Base-by-base conservation (phyloP, 768 basidiomycete genomes). In the Tremella mesenterica region DNA sequence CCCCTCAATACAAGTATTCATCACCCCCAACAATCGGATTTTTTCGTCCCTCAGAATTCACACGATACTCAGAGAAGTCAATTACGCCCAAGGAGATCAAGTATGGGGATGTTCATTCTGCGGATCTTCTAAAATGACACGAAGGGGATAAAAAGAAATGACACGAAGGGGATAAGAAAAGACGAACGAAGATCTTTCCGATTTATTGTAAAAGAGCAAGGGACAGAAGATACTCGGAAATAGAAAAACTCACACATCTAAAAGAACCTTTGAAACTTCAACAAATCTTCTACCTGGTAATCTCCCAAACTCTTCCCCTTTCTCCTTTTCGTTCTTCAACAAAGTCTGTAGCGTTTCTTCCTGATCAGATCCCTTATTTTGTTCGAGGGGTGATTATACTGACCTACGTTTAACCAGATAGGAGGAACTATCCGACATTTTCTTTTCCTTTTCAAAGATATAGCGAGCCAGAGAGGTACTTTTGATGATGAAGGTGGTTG, bases 401-500 rank as follows among this genome's bases (percentile, higher is more conserved):
- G 58, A 92, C 90, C 89, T 36, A 86, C 81, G 58, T 77, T 81
- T 26, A 99, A 77, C 95, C 95, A 99, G 27, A 80, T 78, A 2
- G 95, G 95, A 1, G 89, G 79, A 13, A 96, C 79, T 46, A 99
- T 89, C 61, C 88, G 83, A 57, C 93, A 96, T 74, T 91, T 92
- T 71, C 87, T 86, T 78, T 96, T 95, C 66, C 84, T 71, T 75
- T 99, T 99, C 46, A 97, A 77, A 67, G 93, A 89, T 2, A 87
- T 76, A 0, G 93, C 95, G 78, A 99, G 84, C 95, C 95, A 99
- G 3, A 97, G 76, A 0, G 95, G 95, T n/a, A 97, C 82, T 60
- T 80, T 80, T 31, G 84, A 79, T 71, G 86, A 85, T 53, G 81
- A 80, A 4, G 93, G 93, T 1, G 95, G 92, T 5, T 84, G 79